Percentiles rank a stretch among this genome's conserved stretches.
Conservation (phyloP, 2,329 filamentous ascomycete genomes). For the Truncatella angustata region DNA sequence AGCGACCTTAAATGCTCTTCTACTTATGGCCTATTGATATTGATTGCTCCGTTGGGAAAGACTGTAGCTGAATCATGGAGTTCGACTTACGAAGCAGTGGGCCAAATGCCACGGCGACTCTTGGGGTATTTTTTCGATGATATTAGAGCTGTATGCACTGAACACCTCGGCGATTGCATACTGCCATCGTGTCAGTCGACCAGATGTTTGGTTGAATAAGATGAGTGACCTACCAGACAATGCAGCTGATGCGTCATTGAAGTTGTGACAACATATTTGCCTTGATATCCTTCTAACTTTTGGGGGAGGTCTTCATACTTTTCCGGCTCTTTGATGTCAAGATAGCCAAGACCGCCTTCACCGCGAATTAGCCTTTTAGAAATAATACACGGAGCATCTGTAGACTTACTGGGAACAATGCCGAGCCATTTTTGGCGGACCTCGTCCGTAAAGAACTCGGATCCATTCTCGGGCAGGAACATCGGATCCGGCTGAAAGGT, state of each 20-base stretch:
- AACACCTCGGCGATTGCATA: slow-evolving; percentile 37
- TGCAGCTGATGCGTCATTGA: slow-evolving; percentile 44
- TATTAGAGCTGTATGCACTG: slow-evolving; percentile 28
- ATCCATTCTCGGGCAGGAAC: slow-evolving; percentile 37
- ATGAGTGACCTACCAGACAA: slow-evolving; percentile 33
- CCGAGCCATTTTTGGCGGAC: slow-evolving; percentile 34
- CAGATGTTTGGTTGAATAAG: no score
- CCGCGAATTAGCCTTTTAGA: not conserved
- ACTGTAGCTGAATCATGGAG: not conserved
- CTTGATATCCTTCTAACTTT: slow-evolving; percentile 28
- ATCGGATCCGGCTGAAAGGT: slow-evolving; percentile 34
- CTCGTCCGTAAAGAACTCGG: slow-evolving; percentile 35
- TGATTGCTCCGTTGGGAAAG: not conserved
- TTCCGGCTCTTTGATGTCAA: slow-evolving; percentile 32
- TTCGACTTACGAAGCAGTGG: slow-evolving; percentile 33
- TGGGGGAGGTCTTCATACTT: slow-evolving; percentile 35
- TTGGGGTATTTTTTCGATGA: slow-evolving; percentile 19
- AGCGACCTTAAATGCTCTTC: no score
- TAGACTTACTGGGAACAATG: slow-evolving; percentile 34
- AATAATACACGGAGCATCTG: not conserved
- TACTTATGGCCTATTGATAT: no score
- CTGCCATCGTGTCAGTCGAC: slow-evolving; percentile 12
- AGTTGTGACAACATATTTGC: slow-evolving; percentile 38
- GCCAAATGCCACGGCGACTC: slow-evolving; percentile 35
- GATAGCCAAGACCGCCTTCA: slow-evolving; percentile 37